A percentile compares a stretch with the other conserved stretches of the same genome.
Conservation (phyloP, 768 basidiomycete genomes). For the Termitomyces sp. region DNA sequence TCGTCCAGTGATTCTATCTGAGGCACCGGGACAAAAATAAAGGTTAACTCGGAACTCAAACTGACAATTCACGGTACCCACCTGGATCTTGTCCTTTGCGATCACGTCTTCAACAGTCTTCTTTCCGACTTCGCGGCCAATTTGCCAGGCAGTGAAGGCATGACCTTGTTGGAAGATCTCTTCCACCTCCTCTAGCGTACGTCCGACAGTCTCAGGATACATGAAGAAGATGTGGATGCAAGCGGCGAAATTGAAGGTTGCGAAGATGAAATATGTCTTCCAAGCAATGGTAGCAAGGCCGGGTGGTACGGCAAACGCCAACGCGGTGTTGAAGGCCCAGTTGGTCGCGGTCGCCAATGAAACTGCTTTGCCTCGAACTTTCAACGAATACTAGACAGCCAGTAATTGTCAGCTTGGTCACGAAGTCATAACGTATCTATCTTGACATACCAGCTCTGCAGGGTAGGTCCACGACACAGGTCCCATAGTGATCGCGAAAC, state of each 20-base stretch:
- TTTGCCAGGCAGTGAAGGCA: slow-evolving; percentile 65
- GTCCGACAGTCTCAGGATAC: slow-evolving; percentile 73
- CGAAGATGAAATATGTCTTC: slow-evolving; percentile 77
- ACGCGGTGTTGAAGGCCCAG: slow-evolving; percentile 69
- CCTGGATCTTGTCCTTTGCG: slow-evolving; percentile 17
- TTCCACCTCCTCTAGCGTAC: slow-evolving; percentile 75
- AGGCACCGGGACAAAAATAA: neutral
- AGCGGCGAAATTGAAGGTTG: slow-evolving; percentile 68
- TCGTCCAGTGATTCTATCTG: neutral
- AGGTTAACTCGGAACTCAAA: neutral
- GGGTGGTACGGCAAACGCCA: slow-evolving; percentile 73
- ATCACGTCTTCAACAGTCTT: slow-evolving; percentile 51
- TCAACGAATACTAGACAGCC: slow-evolving; percentile 42
- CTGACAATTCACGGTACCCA: neutral
- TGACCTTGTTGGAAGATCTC: slow-evolving; percentile 70
- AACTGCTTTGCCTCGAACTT: slow-evolving; percentile 56
- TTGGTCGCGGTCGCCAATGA: slow-evolving; percentile 48
- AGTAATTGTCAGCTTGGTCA: neutral
- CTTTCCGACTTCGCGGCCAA: slow-evolving; percentile 55
- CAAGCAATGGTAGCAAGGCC: slow-evolving; percentile 61
- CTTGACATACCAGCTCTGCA: slow-evolving; percentile 45
- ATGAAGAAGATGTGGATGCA: slow-evolving; percentile 71
- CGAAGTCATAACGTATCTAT: neutral
- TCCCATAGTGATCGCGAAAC: slow-evolving; percentile 72
- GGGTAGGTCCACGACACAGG: slow-evolving; percentile 73